phyloP scores from a whole-genome alignment of 2,329 filamentous ascomycete species.

The Colletotrichum kahawae region DNA sequence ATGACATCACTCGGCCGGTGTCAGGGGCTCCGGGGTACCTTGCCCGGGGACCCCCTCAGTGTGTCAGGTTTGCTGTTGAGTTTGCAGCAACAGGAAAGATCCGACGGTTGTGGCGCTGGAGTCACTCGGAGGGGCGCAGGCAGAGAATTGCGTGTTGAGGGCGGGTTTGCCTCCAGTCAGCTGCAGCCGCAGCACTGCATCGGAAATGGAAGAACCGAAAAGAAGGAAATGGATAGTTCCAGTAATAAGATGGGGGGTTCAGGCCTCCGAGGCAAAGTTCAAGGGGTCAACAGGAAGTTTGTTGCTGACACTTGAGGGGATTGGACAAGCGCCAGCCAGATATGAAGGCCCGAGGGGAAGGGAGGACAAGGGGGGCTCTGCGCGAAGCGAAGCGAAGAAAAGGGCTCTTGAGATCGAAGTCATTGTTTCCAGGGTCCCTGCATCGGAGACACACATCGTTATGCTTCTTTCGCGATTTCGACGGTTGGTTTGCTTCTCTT shows the following conservation, averaged over 20 bases:
- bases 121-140: neutral
- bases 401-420: neutral
- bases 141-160: neutral
- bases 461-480: neutral
- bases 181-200: neutral
- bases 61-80: constrained; percentile 11
- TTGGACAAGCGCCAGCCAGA: neutral
- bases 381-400: constrained; percentile 6
- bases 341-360: neutral
- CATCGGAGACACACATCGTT: neutral
- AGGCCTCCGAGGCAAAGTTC: neutral
- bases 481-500: neutral
- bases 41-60: neutral
- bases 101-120: constrained; percentile 7
- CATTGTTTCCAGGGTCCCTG: neutral
- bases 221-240: neutral
- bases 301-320: neutral
- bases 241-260: neutral
- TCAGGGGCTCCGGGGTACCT: constrained; percentile 7
- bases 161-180: neutral
- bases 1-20: constrained; percentile 21
- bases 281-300: neutral
- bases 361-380: neutral
- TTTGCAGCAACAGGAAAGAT: neutral
- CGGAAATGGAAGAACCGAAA: neutral